phyloP scores from a whole-genome alignment of 2,329 filamentous ascomycete genomes.

The Fusarium tupiense region DNA sequence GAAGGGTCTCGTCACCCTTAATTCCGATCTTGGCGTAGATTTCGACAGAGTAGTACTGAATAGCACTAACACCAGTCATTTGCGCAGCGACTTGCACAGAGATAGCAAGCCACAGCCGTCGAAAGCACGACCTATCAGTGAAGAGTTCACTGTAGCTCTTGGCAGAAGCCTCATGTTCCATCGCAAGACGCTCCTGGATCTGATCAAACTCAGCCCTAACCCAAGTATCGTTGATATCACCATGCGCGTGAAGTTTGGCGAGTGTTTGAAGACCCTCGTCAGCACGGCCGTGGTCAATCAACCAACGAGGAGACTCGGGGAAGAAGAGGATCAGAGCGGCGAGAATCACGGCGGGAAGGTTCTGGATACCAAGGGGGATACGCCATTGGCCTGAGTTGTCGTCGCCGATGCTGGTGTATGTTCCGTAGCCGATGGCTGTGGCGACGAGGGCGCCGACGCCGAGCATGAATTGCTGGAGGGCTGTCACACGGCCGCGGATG shows the following conservation, averaged over 20 bases:
- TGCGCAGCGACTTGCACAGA: constrained; percentile 75
- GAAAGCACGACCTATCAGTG: constrained; percentile 68
- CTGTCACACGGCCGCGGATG: constrained; percentile 78
- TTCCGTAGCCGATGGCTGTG: constrained; percentile 17
- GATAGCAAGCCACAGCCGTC: constrained; percentile 73
- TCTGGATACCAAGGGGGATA: constrained; percentile 32
- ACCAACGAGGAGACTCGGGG: constrained; percentile 41
- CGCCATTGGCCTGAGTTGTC: constrained; percentile 30
- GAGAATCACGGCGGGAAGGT: constrained; percentile 24
- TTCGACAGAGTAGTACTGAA: constrained; percentile 75
- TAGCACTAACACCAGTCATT: constrained; percentile 78
- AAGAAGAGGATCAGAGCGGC: constrained; percentile 34
- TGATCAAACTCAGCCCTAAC: constrained; percentile 76
- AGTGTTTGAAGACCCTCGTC: constrained; percentile 73
- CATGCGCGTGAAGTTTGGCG: constrained; percentile 74
- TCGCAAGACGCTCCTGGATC: constrained; percentile 72
- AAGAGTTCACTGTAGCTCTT: constrained; percentile 74
- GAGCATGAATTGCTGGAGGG: constrained; percentile 82
- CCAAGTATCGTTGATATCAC: constrained; percentile 71
- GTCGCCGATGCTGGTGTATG: not conserved
- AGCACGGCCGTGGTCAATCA: constrained; percentile 73
- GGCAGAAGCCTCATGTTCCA: constrained; percentile 74
- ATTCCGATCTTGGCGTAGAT: constrained; percentile 64
- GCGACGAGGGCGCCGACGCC: constrained; percentile 75
- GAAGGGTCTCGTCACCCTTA: constrained; percentile 65